Evolutionary conservation across 73 alveolate species (phyloP), one percentile per base, ranked within the genome.

Genomic region (Paramecium tetraurelia): DNA sequence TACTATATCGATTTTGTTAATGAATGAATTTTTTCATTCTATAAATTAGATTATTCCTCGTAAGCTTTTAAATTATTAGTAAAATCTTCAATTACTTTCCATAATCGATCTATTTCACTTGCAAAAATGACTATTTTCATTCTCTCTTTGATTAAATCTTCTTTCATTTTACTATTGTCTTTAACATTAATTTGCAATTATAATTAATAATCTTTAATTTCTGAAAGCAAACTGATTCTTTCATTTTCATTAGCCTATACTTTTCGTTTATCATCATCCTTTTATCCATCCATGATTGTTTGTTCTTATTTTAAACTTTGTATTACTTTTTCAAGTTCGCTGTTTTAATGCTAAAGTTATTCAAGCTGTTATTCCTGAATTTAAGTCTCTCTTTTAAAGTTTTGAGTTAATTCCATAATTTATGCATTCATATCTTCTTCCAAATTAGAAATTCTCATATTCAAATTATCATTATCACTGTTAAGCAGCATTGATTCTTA

Each of bases 121-220:
- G 63, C 46, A 40, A 80, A 80, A 40, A 80, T 63, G 2, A 80
- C 12, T 80, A 80, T 80, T 80, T 63, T 80, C 90, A 80, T 80
- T 80, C 90, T 80, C 4, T 80, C 90, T 44, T 35, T 18, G n/a
- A 43, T 38, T 44, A 31, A 40, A 40, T 48, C 90, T 12, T 27
- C 43, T n/a, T 14, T 46, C 16, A 21, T 0, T 80, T 48, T 31
- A 16, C 24, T 11, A 33, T 33, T 33, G 1, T 63, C 84, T 12
- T 63, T 63, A 1, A 27, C 9, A 31, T 27, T 31, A 6, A 11
- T 6, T 29, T 33, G n/a, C 36, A 75, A 22, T 38, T n/a, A 75
- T 41, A 5, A 40, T 80, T 31, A 22, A 80, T 44, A 27, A 24
- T 44, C 35, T 24, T 80, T 11, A 18, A 44, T 27, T 80, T 80